phyloP scores from a whole-genome alignment of 2,329 filamentous ascomycete species.

The Ceratocystis papillata region DNA sequence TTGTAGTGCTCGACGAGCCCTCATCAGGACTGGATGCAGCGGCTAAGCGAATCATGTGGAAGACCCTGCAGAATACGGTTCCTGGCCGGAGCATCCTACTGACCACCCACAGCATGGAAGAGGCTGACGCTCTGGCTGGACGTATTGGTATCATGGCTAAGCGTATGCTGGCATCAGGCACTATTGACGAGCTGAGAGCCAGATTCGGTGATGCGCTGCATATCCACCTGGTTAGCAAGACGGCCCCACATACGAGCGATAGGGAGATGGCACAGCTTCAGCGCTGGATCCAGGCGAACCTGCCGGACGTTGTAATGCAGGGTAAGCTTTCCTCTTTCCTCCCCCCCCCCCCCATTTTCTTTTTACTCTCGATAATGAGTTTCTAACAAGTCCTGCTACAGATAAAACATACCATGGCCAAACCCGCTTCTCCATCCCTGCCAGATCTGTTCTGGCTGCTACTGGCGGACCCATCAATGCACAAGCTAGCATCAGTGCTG shows the following conservation, averaged over 20 bases:
- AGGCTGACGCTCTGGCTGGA: conserved; percentile 77
- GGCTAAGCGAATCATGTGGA: conserved; percentile 88
- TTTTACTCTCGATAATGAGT: neutral
- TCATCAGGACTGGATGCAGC: conserved; percentile 82
- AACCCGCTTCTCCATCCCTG: conserved; percentile 68
- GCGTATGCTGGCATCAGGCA: conserved; percentile 75
- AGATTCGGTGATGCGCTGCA: conserved; percentile 70
- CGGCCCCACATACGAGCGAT: conserved; percentile 60
- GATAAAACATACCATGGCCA: conserved; percentile 73
- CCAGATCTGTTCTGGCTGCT: conserved; percentile 31
- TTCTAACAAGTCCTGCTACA: conserved; percentile 15
- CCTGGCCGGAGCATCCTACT: conserved; percentile 72
- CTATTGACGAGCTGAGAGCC: conserved; percentile 57
- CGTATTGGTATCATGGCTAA: conserved; percentile 77
- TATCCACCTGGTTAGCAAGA: conserved; percentile 66
- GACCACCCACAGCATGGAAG: conserved; percentile 92
- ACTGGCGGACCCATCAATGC: neutral
- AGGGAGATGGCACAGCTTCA: conserved; percentile 58
- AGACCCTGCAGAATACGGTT: conserved; percentile 61
- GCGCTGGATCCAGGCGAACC: conserved; percentile 50
- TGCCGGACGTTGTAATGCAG: conserved; percentile 58
- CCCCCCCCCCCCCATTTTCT: neutral
- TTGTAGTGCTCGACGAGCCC: conserved; percentile 81
- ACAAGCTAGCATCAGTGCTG: neutral
- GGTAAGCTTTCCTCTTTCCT: conserved; percentile 1